Base-by-base conservation (phyloP, 2,329 filamentous ascomycete genomes). In the Tolypocladium guangdongense region DNA sequence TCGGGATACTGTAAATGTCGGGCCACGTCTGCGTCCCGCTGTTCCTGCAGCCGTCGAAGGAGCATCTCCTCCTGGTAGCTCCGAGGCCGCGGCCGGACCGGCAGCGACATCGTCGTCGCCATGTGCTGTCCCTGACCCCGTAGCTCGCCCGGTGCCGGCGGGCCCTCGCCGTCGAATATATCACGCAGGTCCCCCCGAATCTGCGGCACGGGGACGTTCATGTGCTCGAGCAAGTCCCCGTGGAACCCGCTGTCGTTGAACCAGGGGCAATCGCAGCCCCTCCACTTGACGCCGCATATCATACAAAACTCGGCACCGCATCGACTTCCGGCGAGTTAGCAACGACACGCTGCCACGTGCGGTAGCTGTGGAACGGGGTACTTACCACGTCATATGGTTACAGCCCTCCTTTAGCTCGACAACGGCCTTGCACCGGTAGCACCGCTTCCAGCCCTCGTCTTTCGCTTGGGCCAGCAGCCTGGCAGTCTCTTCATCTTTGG, bases 281-380 rank as follows among this genome's bases (percentile, higher is more conserved):
- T 92, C 89, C 90, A 95, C 61, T 87, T 87, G 35, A 74, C 66
- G 24, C 87, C 90, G 64, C 90, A 96, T 30, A 88, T 78, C 81
- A 93, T 90, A 71, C 90, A 96, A 63, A 95, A 95, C 61, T 95
- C 81, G 32, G 88, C 88, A 52, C 81, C 85, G 63, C 90, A 95
- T 53, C 83, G 87, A 66, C 85, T 83, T 18, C 18, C 20, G 37
- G 12, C 35, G 6, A 7, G 32, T 35, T 24, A 32, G 35, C 35
- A 30, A 33, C 12, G 30, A 6, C 30, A 30, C n/a, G 24, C 14
- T 22, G 45, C 12, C 4, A 22, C 20, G 35, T 16, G 11, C 30
- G n/a, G 37, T 30, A 2, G 30, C 16, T 36, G 47, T 18, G 24
- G 18, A 43, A 50, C 27, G 12, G 1, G 2, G 5, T 12, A 71